Conservation (phyloP, 2,329 filamentous ascomycete genomes). For the Penicillium sp. region DNA sequence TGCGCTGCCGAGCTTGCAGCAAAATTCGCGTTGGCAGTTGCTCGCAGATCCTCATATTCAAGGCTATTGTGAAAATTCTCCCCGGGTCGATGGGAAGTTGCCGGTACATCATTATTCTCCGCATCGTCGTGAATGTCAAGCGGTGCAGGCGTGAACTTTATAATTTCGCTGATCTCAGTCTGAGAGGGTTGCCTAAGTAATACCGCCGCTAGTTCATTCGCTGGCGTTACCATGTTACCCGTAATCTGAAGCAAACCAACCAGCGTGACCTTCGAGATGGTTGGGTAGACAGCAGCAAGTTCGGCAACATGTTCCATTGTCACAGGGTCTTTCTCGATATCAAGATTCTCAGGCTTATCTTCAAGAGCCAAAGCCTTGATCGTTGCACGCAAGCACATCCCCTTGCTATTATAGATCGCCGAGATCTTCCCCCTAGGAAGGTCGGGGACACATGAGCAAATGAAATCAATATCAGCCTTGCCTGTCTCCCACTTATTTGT, state of each 20-base stretch:
- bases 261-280: constrained; percentile 53
- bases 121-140: constrained; percentile 32
- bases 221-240: constrained; percentile 60
- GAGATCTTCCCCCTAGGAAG: constrained; percentile 53
- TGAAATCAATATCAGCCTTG: constrained; percentile 63
- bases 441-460: constrained; percentile 56
- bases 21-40: constrained; percentile 50
- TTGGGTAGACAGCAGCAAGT: constrained; percentile 59
- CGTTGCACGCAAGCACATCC: constrained; percentile 59
- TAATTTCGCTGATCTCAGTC: constrained; percentile 40
- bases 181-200: constrained; percentile 48
- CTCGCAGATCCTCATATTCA: constrained; percentile 34
- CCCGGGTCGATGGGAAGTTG: background rate
- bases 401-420: constrained; percentile 63
- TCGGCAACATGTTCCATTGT: constrained; percentile 57
- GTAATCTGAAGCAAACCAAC: constrained; percentile 61
- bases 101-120: constrained; percentile 2
- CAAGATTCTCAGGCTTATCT: constrained; percentile 45
- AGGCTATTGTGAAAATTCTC: constrained; percentile 11
- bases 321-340: constrained; percentile 46
- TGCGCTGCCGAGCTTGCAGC: constrained; percentile 57
- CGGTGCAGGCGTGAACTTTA: constrained; percentile 46
- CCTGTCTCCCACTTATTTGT: constrained; percentile 64
- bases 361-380: constrained; percentile 59
- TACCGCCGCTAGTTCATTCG: constrained; percentile 63